Percentiles rank a stretch among this genome's conserved stretches.
These are phyloP conservation scores for Naganishia antarctica DNA, from an alignment of 768 basidiomycete genomes.

Conservation along the genomic window DNA sequence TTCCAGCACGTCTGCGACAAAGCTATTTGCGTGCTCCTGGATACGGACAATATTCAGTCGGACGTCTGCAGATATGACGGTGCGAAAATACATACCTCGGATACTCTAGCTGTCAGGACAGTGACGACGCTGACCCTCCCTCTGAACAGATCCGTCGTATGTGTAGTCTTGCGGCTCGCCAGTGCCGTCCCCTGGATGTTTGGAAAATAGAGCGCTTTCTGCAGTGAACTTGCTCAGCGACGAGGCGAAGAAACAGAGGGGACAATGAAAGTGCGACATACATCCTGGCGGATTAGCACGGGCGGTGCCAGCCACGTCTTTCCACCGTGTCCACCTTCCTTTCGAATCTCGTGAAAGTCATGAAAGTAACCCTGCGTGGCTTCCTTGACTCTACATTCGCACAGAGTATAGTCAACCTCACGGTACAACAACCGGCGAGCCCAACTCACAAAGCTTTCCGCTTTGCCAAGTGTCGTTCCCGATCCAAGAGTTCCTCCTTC, in stretches of 20 bases:
- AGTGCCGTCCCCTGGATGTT: conserved; percentile 72
- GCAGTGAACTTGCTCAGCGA: conserved; percentile 14
- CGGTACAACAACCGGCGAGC: conserved; percentile 3
- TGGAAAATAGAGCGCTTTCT: conserved; percentile 91
- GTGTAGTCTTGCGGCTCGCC: conserved; percentile 55
- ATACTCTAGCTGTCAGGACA: conserved; percentile 79
- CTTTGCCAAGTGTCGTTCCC: conserved; percentile 65
- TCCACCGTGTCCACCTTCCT: conserved; percentile 61
- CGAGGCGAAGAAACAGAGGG: background rate
- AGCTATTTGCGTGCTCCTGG: conserved; percentile 74
- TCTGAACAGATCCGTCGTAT: conserved; percentile 71
- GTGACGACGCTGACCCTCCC: conserved; percentile 74
- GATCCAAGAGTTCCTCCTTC: conserved; percentile 65
- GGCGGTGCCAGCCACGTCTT: conserved; percentile 92
- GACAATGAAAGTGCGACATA: conserved; percentile 50
- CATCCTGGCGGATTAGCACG: conserved; percentile 83
- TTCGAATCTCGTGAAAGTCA: conserved; percentile 72
- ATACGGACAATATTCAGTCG: background rate
- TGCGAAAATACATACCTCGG: conserved; percentile 70
- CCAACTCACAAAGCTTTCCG: conserved; percentile 53
- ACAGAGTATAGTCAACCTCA: conserved; percentile 50
- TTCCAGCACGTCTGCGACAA: conserved; percentile 50
- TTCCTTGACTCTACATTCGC: conserved; percentile 56
- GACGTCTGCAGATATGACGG: too few species aligned
- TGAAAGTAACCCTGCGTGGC: conserved; percentile 79